Conservation (phyloP, 1,284 basidiomycete species). For the Papiliotrema flavescens region DNA sequence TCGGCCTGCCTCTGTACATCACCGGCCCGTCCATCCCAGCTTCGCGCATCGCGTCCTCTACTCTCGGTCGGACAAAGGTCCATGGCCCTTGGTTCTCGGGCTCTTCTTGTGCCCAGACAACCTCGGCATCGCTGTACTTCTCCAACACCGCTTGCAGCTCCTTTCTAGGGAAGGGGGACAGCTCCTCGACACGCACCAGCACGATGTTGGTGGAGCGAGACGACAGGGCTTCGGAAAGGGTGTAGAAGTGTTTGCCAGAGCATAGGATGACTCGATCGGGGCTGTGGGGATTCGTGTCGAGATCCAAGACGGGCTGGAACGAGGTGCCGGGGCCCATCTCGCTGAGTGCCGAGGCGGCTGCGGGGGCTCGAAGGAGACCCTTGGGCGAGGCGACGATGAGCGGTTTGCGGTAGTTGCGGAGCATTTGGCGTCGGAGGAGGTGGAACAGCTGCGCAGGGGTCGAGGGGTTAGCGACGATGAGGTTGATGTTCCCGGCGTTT, state of each 20-base stretch:
- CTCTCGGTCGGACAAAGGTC: constrained; percentile 60
- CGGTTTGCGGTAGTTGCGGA: constrained; percentile 78
- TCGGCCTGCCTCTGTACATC: constrained; percentile 62
- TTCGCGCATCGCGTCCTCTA: constrained; percentile 55
- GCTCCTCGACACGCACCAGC: constrained; percentile 74
- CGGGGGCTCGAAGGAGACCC: constrained; percentile 68
- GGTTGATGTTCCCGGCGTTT: constrained; percentile 60
- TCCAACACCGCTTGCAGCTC: constrained; percentile 54
- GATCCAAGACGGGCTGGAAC: constrained; percentile 70
- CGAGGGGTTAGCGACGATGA: constrained; percentile 78
- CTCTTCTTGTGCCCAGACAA: constrained; percentile 77
- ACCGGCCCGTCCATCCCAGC: constrained; percentile 44
- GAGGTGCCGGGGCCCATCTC: constrained; percentile 62
- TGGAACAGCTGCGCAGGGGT: constrained; percentile 89
- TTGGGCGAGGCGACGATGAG: constrained; percentile 79
- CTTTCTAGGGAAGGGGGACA: constrained; percentile 76
- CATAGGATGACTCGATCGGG: constrained; percentile 49
- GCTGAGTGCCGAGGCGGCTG: constrained; percentile 64
- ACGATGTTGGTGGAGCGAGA: constrained; percentile 54
- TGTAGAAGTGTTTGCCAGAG: constrained; percentile 82
- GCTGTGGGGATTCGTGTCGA: constrained; percentile 47
- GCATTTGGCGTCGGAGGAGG: constrained; percentile 73
- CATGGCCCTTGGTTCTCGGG: constrained; percentile 80
- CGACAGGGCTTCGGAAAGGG: constrained; percentile 66
- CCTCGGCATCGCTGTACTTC: constrained; percentile 51